These are phyloP conservation scores for Eucalyptus tenuipes DNA, from an alignment of 345 rosid genomes.

Conservation along the genomic window DNA sequence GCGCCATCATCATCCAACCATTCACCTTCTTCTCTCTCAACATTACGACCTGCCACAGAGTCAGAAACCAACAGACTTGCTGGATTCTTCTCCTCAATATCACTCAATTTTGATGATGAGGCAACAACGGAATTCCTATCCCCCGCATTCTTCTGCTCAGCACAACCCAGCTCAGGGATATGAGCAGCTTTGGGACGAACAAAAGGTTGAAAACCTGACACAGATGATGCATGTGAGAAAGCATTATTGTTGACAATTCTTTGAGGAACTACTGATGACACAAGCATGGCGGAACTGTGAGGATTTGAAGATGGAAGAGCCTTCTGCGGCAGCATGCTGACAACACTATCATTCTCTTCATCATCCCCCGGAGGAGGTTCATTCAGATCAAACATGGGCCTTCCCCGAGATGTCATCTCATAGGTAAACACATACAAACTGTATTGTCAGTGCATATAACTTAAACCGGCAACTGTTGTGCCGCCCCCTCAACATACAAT, in stretches of 20 bases:
- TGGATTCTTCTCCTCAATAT: conserved; percentile 18
- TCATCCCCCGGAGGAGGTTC: conserved; percentile 82
- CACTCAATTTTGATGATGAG: conserved; percentile 13
- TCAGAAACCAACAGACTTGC: conserved; percentile 11
- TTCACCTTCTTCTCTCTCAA: conserved; percentile 98
- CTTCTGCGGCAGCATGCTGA: conserved; percentile 47
- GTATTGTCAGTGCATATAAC: neutral
- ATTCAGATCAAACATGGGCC: conserved; percentile 90
- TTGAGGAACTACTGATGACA: conserved; percentile 33
- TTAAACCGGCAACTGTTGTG: neutral
- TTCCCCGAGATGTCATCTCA: conserved; percentile 91
- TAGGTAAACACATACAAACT: conserved; percentile 63
- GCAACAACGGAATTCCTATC: conserved; percentile 13
- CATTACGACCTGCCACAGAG: conserved; percentile 12
- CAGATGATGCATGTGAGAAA: conserved; percentile 68
- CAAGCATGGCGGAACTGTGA: conserved; percentile 28
- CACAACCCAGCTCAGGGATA: conserved; percentile 11
- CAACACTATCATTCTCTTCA: conserved; percentile 33
- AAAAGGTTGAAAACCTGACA: conserved; percentile 94
- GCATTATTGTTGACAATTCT: conserved; percentile 36
- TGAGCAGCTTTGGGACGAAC: conserved; percentile 27
- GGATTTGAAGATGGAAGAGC: conserved; percentile 33
- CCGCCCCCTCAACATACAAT: neutral
- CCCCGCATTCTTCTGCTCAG: conserved; percentile 24
- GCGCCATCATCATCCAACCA: conserved; percentile 70